These are phyloP conservation scores for Talaromyces islandicus DNA, from an alignment of 2,329 filamentous ascomycete genomes.

Conservation along the genomic window DNA sequence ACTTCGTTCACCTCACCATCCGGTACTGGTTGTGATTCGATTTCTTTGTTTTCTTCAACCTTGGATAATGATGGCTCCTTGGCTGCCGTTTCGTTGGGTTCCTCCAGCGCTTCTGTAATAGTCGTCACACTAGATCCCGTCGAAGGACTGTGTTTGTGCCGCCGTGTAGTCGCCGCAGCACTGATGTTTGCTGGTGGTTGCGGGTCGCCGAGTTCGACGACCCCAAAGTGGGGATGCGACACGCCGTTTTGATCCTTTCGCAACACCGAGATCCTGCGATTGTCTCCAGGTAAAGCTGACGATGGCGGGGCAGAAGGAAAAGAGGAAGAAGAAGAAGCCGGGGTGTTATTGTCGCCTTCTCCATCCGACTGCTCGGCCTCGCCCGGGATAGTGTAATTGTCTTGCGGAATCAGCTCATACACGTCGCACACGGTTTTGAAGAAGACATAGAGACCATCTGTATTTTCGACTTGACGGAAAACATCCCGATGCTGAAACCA, in stretches of 20 bases:
- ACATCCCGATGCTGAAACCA: conserved; percentile 97
- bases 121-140: conserved; percentile 73
- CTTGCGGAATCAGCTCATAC: conserved; percentile 80
- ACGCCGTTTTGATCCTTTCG: conserved; percentile 26
- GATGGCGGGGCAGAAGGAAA: conserved; percentile 15
- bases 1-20: not conserved
- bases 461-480: conserved; percentile 87
- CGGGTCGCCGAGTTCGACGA: conserved; percentile 15
- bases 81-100: conserved; percentile 42
- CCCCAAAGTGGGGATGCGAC: conserved; percentile 14
- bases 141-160: conserved; percentile 77
- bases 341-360: not conserved
- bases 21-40: not conserved
- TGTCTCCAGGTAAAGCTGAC: conserved; percentile 18
- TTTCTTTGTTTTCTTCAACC: conserved; percentile 9
- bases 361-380: conserved; percentile 70
- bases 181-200: conserved; percentile 44
- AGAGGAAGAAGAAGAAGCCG: no score
- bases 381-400: conserved; percentile 91
- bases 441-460: conserved; percentile 89
- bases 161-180: conserved; percentile 66
- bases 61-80: conserved; percentile 2
- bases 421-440: conserved; percentile 96
- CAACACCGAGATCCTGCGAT: conserved; percentile 31
- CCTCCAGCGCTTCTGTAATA: conserved; percentile 77